Evolutionary conservation across 1,284 basidiomycete species (phyloP), one percentile per base, ranked within the genome.

Genomic region (Cutaneotrichosporon arboriforme): DNA sequence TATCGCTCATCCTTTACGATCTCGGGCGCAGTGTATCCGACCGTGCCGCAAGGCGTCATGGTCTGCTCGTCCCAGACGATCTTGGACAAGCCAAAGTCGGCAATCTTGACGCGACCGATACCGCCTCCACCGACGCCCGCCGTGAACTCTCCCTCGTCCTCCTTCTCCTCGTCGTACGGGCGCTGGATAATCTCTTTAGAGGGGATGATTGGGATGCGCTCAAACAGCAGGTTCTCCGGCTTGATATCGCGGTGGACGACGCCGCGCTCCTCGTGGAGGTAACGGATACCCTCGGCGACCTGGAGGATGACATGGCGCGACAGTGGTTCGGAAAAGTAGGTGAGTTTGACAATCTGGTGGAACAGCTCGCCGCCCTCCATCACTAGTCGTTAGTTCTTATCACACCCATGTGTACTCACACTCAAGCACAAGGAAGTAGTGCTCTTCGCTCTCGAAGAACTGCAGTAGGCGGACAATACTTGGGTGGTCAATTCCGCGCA

Each of bases 1-100:
- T 99, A 99, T 22, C 94, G 83, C 78, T 99, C 93, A 72, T 98
- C 96, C 77, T 97, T 97, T 68, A 99, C 96, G 60, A 99, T 99
- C 76, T 99, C 96, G 2, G 96, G 96, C 4, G 96, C 96, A 3
- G 96, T 98, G 77, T 99, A 99, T 4, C 96, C 96, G 23, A 98
- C 94, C 1, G 96, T 99, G 31, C 96, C 96, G 69, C 96, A 99
- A 18, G 96, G 96, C 22, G 96, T 99, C 87, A 92, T 96, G 10
- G 96, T 99, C 75, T 96, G 87, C 73, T 97, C 91, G 70, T 96
- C 88, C 96, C 96, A 99, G 4, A 99, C 91, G 51, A 98, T 87
- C 78, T 99, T 99, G 64, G 88, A 91, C 44, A 99, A 80, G 45
- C 96, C 96, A 72, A 99, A 99, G 74, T 99, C 96, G 59, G 96